phyloP scores from a whole-genome alignment of 805 yeast genomes.

The Clavispora vitiphila region DNA sequence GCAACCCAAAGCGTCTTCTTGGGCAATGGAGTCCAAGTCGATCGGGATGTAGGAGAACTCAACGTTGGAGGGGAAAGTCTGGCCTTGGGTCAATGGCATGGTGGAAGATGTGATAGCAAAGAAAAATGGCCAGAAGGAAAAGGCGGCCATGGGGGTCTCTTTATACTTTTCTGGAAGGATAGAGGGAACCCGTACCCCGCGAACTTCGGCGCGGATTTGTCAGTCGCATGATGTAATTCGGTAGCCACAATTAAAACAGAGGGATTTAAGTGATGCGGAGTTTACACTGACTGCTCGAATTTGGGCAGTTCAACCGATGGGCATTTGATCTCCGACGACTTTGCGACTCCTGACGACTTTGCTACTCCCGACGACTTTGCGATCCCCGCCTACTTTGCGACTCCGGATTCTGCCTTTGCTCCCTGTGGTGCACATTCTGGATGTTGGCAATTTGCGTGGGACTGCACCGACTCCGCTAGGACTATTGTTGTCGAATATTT shows the following conservation, averaged over 20 bases:
- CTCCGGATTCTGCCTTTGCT: too few species aligned
- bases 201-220: neutral
- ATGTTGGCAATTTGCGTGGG: too few species aligned
- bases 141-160: neutral
- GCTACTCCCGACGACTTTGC: too few species aligned
- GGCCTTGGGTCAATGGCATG: conserved; percentile 22
- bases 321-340: too few species aligned
- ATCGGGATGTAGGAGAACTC: conserved; percentile 37
- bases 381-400: too few species aligned
- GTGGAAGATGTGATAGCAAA: neutral
- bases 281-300: too few species aligned
- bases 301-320: too few species aligned
- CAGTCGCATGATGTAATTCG: neutral
- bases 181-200: neutral
- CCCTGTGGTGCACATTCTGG: too few species aligned
- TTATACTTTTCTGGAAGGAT: neutral
- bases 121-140: neutral
- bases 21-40: conserved; percentile 20
- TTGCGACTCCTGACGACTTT: too few species aligned
- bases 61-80: conserved; percentile 29
- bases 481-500: too few species aligned
- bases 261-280: too few species aligned
- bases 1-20: conserved; percentile 28
- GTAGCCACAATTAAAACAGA: neutral
- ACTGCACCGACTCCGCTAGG: too few species aligned